Evolutionary conservation across 805 yeast species (phyloP), one percentile per base, ranked within the genome.

Genomic region (Kuraishia piskuri): DNA sequence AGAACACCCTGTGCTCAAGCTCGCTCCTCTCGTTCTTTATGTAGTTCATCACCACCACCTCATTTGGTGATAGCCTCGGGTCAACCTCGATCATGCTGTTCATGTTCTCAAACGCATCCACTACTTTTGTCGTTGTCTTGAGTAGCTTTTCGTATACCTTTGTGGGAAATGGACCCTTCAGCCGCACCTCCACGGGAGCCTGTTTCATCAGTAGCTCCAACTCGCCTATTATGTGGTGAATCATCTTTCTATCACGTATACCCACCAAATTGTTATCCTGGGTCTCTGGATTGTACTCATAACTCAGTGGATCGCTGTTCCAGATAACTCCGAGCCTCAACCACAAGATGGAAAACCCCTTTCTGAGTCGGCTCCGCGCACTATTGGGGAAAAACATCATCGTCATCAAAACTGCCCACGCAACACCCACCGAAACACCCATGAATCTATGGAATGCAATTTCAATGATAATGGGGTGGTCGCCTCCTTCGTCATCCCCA

Each of bases 381-480:
- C 89, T 83, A 62, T 82, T 83, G 3, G 96, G 96, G 51, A 86
- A 73, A 51, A 88, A 74, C 1, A 80, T 71, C 37, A 83, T 68
- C 0, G 94, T 84, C 68, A 89, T 78, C 2, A 80, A 62, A 22
- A 89, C 70, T 0, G 96, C 94, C 90, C 92, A 88, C 0, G 84
- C 54, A 2, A 87, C 83, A 36, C 96, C 96, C 24, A 80, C 66
- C 6, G 83, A 71, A 8, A 88, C 96, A 0, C 92, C 81, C 2
- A 84, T 68, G 57, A 86, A 84, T 53, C 96, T 72, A 65, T 88
- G 96, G 61, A 85, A 73, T 0, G 95, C 95, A 67, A 89, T 85
- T 58, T 85, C 90, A 19, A 70, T 74, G 23, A 87, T 80, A 10
- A 86, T 74, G 0, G 95, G 94, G 51, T 75, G 66, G 20, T 76